A percentile compares a stretch with the other conserved stretches of the same genome.
Evolutionary conservation across 2,329 filamentous ascomycete species (phyloP).

Genomic region (Fusarium heterosporum): DNA sequence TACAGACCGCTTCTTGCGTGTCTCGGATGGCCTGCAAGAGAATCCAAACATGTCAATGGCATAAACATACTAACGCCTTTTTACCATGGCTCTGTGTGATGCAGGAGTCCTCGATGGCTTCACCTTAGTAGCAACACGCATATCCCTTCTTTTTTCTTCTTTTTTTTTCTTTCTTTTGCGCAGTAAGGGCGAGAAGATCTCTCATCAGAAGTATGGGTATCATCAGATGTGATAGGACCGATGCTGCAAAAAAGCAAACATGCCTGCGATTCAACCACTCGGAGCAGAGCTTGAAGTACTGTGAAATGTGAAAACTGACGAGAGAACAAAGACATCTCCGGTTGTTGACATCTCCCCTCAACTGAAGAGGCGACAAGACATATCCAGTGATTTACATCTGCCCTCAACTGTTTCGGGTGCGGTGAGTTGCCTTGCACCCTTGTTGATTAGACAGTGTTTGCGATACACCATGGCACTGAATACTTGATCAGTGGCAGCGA

Average conservation of each 20-base stretch:
- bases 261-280: background rate
- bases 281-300: background rate
- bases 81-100: background rate
- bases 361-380: background rate
- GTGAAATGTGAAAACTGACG: background rate
- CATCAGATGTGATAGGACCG: background rate
- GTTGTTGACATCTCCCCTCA: background rate
- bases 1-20: slow-evolving; percentile 15
- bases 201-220: background rate
- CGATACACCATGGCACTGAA: background rate
- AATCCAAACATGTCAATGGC: background rate
- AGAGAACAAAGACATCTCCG: background rate
- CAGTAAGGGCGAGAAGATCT: background rate
- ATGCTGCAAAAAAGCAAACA: slow-evolving; percentile 4
- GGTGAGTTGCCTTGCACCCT: background rate
- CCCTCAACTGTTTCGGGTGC: background rate
- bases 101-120: background rate
- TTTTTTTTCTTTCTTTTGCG: no score
- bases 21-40: background rate
- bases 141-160: background rate
- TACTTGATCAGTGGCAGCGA: background rate
- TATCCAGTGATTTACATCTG: background rate
- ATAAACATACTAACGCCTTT: background rate
- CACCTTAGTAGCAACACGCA: background rate
- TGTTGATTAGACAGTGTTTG: background rate